These are phyloP conservation scores for Allantophomopsis cytisporea DNA, from an alignment of 2,329 filamentous ascomycete genomes.

Conservation along the genomic window DNA sequence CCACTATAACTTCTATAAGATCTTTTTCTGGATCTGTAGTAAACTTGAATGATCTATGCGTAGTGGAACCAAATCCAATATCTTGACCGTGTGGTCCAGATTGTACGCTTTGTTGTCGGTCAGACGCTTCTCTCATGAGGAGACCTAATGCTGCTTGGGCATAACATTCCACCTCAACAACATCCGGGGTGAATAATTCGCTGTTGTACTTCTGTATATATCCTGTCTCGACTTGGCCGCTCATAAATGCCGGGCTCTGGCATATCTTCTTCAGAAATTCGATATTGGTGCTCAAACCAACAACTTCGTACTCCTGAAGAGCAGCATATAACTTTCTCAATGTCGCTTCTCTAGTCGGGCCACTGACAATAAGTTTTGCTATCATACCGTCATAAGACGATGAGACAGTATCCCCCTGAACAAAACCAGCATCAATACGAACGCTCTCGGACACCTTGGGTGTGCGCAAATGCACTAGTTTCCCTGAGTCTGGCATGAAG, in stretches of 20 bases:
- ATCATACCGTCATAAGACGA: constrained; percentile 99
- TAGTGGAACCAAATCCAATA: constrained; percentile 32
- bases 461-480: constrained; percentile 68
- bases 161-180: constrained; percentile 58
- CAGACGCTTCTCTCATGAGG: constrained; percentile 33
- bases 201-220: constrained; percentile 84
- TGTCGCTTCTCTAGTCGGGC: constrained; percentile 62
- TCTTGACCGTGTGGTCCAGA: constrained; percentile 27
- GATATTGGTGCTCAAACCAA: constrained; percentile 87
- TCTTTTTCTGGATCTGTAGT: constrained; percentile 1
- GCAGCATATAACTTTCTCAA: constrained; percentile 73
- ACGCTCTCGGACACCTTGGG: constrained; percentile 58
- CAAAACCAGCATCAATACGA: constrained; percentile 86
- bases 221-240: constrained; percentile 84
- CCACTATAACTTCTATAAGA: constrained; percentile 10
- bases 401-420: constrained; percentile 81
- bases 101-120: constrained; percentile 10
- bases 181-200: constrained; percentile 57
- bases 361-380: constrained; percentile 88
- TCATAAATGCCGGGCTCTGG: constrained; percentile 66
- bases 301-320: constrained; percentile 80
- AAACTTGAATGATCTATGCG: constrained; percentile 14
- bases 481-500: constrained; percentile 90
- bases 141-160: constrained; percentile 78
- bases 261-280: constrained; percentile 90